Evolutionary conservation across 2,329 filamentous ascomycete species (phyloP).

Genomic region (Arthrobotrys sinensis): DNA sequence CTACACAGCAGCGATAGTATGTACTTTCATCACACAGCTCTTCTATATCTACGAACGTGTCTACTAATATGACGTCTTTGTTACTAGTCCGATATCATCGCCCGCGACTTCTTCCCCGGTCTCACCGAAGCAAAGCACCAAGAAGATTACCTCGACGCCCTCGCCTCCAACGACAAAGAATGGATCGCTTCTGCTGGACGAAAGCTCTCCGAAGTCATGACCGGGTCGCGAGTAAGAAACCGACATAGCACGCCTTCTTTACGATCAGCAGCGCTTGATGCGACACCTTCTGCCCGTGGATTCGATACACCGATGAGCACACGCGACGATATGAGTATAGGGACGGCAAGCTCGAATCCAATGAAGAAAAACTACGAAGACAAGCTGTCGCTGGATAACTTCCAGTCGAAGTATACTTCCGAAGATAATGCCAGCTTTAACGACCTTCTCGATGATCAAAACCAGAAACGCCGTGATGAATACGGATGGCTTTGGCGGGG

Average conservation of each 20-base stretch:
- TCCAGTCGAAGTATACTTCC: conserved; percentile 94
- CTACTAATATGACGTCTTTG: conserved; percentile 12
- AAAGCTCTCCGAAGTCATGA: conserved; percentile 83
- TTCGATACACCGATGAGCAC: conserved; percentile 79
- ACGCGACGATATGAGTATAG: conserved; percentile 67
- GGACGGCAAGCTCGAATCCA: conserved; percentile 62
- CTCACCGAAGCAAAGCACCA: conserved; percentile 87
- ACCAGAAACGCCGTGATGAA: conserved; percentile 84
- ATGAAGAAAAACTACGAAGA: conserved; percentile 75
- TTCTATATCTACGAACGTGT: neutral
- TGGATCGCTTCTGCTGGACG: conserved; percentile 89
- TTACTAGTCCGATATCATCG: conserved; percentile 84
- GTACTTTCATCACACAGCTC: conserved; percentile 1
- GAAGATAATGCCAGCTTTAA: conserved; percentile 99
- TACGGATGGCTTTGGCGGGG: conserved; percentile 90
- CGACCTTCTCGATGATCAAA: conserved; percentile 89
- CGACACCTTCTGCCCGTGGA: conserved; percentile 78
- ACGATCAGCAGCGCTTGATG: conserved; percentile 62
- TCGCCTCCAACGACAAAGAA: conserved; percentile 85
- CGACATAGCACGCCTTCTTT: conserved; percentile 63
- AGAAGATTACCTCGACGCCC: conserved; percentile 90
- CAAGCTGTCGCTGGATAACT: conserved; percentile 84
- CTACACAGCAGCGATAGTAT: conserved; percentile 84
- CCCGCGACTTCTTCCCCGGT: conserved; percentile 95
- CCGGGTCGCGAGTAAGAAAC: conserved; percentile 75